Conservation (phyloP, 257 asterid species). For the Fraxinus pennsylvanica region DNA sequence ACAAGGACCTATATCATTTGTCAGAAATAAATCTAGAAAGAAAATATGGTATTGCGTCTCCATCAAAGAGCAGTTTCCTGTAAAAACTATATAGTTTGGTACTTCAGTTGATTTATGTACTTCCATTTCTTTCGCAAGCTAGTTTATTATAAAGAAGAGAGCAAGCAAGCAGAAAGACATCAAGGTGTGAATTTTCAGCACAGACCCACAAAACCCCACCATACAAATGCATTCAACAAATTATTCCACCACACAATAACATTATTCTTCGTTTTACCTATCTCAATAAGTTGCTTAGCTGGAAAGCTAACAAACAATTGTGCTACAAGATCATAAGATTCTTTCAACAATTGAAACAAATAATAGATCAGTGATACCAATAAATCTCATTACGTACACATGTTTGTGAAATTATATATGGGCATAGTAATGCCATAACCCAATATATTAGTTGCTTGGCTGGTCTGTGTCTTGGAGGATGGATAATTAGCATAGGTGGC, state of each 20-base stretch:
- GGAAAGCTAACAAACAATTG: background rate
- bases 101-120: background rate
- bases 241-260: conserved; percentile 22
- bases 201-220: background rate
- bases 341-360: conserved; percentile 5
- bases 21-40: conserved; percentile 13
- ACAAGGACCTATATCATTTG: conserved; percentile 33
- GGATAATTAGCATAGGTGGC: background rate
- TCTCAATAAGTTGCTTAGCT: background rate
- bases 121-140: background rate
- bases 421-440: background rate
- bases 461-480: background rate
- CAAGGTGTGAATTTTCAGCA: background rate
- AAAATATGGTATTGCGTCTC: background rate
- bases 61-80: background rate
- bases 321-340: background rate
- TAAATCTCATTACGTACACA: background rate
- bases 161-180: background rate
- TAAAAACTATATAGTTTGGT: background rate
- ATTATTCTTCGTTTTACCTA: background rate
- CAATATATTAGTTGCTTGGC: background rate
- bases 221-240: background rate
- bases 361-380: background rate
- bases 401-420: background rate
- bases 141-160: background rate